Percentiles rank a stretch among this genome's conserved stretches.
Evolutionary conservation across 345 rosid species (phyloP).

Genomic region (Heritiera littoralis): DNA sequence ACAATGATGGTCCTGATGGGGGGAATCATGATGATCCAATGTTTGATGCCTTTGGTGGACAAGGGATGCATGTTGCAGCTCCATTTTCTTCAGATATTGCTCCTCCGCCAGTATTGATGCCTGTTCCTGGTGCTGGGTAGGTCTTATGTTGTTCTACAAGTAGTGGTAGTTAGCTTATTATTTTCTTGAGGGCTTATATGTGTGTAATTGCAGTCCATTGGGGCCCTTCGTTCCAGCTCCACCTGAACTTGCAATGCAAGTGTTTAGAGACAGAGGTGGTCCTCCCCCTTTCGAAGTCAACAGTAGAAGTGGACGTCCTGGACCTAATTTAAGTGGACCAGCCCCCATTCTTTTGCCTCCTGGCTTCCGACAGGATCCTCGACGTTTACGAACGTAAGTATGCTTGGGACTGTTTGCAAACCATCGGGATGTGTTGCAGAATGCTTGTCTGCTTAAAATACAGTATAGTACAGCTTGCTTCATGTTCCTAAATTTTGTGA

Average conservation of each 20-base stretch:
- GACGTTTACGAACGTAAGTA: constrained; percentile 84
- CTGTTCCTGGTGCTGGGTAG: constrained; percentile 99
- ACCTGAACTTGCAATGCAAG: constrained; percentile 93
- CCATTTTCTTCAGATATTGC: constrained; percentile 75
- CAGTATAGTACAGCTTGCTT: background rate
- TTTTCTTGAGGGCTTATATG: constrained; percentile 18
- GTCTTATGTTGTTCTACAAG: constrained; percentile 27
- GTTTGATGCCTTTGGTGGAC: constrained; percentile 73
- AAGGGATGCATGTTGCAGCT: constrained; percentile 67
- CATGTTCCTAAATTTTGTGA: background rate
- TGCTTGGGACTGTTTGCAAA: background rate
- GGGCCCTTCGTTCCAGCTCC: constrained; percentile 99
- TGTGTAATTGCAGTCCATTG: constrained; percentile 76
- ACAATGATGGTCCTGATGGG: constrained; percentile 64
- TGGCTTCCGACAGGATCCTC: constrained; percentile 92
- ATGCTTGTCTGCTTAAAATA: background rate
- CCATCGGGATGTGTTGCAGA: background rate
- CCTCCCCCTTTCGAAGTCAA: constrained; percentile 80
- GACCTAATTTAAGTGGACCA: constrained; percentile 62
- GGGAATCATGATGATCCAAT: constrained; percentile 57
- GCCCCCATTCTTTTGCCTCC: constrained; percentile 74
- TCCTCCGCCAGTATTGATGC: constrained; percentile 97
- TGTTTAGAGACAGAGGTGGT: constrained; percentile 85
- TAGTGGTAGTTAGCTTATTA: background rate
- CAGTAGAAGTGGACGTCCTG: constrained; percentile 66